Base-by-base conservation (phyloP, 768 basidiomycete genomes). In the Lentinula boryana region DNA sequence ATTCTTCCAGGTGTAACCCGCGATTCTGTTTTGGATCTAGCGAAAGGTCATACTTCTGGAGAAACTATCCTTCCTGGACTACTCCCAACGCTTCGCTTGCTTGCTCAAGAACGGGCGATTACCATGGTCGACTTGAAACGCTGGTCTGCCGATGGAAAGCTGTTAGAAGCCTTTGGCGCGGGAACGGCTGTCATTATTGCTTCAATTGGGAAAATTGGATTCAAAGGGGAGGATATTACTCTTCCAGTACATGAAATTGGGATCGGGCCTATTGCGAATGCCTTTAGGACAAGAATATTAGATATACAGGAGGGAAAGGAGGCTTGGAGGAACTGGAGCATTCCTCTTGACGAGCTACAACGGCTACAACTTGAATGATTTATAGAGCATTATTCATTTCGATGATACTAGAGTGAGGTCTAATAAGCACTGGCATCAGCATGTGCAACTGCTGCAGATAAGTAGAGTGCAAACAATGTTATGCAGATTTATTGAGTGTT, bases 1-100 rank as follows among this genome's bases (percentile, higher is more conserved):
- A 91, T 96, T 65, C 83, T 96, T 1, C 92, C 93, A 2, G 93
- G 94, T n/a, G 82, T 97, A n/a, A 95, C 93, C 0, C 85, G 94
- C 43, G 84, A 84, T 58, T 91, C 90, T 18, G 83, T 86, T 43
- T 78, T 96, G 41, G 67, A 71, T 10, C 85, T 97, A 57, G 77
- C 82, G 2, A 74, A 82, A 21, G 84, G 80, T 0, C 91, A 93
- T 69, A 77, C 74, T 1, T 71, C 77, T 0, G 81, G 82, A 1
- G 72, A 64, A 23, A 69, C 78, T 60, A 66, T 67, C 69, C 56
- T 87, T 63, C 89, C 64, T 61, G 65, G 68, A 48, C 64, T 80
- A 79, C 52, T 78, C 18, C 43, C 68, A 50, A 58, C 68, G 3
- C 59, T 71, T 32, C 74, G 73, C 4, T 59, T 85, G 13, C 63